Base-by-base conservation (phyloP, 1,284 basidiomycete species). In the Sanguinoderma infundibulare region DNA sequence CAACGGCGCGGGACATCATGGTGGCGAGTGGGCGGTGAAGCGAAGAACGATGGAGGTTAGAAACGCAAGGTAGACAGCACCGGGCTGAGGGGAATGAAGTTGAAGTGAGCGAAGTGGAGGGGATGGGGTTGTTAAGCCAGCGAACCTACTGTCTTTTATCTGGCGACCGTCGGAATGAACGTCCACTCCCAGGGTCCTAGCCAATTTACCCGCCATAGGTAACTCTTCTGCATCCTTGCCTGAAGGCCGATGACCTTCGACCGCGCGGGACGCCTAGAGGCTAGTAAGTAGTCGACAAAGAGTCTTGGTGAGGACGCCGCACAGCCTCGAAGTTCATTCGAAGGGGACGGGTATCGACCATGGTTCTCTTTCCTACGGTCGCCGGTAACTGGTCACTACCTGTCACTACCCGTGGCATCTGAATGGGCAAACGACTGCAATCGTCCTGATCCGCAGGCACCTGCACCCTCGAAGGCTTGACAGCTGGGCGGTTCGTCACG, bases 1-100 rank as follows among this genome's bases (percentile, higher is more conserved):
- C 52, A 35, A 59, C 34, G 55, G 60, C 24, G 58, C 62, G 60
- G 30, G 57, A 57, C 65, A 66, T 66, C 10, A 54, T 54, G 15
- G n/a, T 40, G 38, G 38, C 20, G 17, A 42, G 6, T 42, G 38
- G 28, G n/a, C 15, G 28, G 26, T 30, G 26, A 28, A 46, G 12
- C 14, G 17, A 30, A 46, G 24, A 8, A 46, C 28, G 42, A 28
- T 26, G 42, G 28, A 46, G 42, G 24, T 46, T 15, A 15, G 24
- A 15, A 35, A 20, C 49, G 35, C 49, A 35, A 17, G n/a, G 28
- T 49, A 32, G 15, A 22, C 49, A 51, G 49, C 49, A 51, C 49
- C 49, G 34, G 49, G 30, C 49, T 51, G 49, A 32, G 35, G 49
- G 32, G 49, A 51, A 51, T 51, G 49, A 22, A 51, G 38, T 5